Evolutionary conservation across 208 protist genomes (phyloP).

Genomic region (Acanthamoeba lenticulata): DNA sequence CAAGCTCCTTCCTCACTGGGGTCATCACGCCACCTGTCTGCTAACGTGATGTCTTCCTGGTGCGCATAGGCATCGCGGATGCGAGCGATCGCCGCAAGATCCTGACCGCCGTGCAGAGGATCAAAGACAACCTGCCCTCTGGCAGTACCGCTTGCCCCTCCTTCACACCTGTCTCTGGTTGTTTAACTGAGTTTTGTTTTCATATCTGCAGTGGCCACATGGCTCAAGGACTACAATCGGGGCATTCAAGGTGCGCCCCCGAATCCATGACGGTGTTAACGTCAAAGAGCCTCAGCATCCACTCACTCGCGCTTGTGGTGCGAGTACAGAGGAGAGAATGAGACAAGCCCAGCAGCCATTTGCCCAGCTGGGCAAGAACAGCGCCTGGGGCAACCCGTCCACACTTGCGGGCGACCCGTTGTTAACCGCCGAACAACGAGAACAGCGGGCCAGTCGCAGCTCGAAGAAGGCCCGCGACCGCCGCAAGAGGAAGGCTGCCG

Average conservation of each 20-base stretch:
- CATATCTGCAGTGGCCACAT: neutral
- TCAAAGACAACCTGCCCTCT: slow-evolving; percentile 57
- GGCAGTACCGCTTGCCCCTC: neutral
- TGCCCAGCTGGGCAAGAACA: neutral
- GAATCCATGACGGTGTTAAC: neutral
- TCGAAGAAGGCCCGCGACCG: neutral
- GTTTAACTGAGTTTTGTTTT: neutral
- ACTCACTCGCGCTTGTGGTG: neutral
- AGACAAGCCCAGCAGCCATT: neutral
- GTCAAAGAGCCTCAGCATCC: neutral
- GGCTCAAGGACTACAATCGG: neutral
- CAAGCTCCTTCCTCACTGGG: neutral
- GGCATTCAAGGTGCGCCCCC: neutral
- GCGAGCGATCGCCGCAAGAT: neutral
- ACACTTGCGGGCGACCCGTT: neutral
- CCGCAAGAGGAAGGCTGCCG: neutral
- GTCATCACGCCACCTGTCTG: neutral
- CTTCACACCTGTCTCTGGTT: neutral
- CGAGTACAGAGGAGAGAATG: neutral
- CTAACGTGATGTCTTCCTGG: too few relatives aligned
- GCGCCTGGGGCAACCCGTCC: neutral
- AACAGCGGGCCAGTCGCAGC: neutral
- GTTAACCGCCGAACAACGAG: neutral
- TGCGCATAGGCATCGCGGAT: neutral
- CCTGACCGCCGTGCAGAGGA: slow-evolving; percentile 46